These are phyloP conservation scores for Petunia secreta DNA, from an alignment of 257 asterid genomes.

Conservation along the genomic window DNA sequence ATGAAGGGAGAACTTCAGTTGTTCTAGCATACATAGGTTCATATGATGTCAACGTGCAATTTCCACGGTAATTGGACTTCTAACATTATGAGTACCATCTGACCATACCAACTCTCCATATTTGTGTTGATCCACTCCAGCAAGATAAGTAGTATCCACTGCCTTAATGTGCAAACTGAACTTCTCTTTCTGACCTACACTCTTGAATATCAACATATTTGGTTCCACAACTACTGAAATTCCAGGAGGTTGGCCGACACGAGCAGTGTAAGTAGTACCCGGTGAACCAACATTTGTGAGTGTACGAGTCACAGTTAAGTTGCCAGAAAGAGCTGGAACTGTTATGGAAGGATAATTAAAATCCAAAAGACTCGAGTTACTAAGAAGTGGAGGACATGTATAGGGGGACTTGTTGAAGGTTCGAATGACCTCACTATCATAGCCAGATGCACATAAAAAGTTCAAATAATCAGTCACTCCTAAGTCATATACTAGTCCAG, in stretches of 20 bases:
- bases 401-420: background rate
- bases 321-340: background rate
- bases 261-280: conserved; percentile 5
- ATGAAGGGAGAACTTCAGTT: background rate
- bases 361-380: conserved; percentile 16
- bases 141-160: background rate
- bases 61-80: conserved; percentile 29
- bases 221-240: background rate
- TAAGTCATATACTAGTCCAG: conserved; percentile 38
- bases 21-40: background rate
- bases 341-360: conserved; percentile 29
- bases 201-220: conserved; percentile 15
- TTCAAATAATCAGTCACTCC: conserved; percentile 24
- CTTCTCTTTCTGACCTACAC: background rate
- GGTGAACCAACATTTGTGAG: background rate
- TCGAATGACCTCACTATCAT: conserved; percentile 5
- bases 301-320: background rate
- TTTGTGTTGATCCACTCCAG: background rate
- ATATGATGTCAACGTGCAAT: background rate
- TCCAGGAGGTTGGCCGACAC: background rate
- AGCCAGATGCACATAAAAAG: conserved; percentile 31
- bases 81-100: conserved; percentile 35
- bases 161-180: background rate
- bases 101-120: conserved; percentile 34
- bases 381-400: background rate